Evolutionary conservation across 345 rosid genomes (phyloP).

Genomic region (Aquilaria yunnanensis): DNA sequence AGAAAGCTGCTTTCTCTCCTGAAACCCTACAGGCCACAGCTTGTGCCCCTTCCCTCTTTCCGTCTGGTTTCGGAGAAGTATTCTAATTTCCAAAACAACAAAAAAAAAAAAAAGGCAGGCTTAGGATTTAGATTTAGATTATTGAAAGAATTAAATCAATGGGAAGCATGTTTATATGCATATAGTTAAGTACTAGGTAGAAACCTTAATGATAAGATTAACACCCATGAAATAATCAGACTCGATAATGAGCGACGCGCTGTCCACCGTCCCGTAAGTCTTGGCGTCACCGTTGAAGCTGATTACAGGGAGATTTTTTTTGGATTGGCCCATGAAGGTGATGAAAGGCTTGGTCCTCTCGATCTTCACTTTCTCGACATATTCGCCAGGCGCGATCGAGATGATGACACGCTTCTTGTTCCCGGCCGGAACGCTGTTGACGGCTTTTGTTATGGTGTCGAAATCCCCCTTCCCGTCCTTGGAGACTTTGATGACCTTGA

Average conservation of each 20-base stretch:
- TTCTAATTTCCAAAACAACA: conserved; percentile 21
- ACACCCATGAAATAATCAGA: conserved; percentile 57
- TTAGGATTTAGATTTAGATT: background rate
- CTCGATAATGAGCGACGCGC: conserved; percentile 50
- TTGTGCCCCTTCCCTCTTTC: conserved; percentile 25
- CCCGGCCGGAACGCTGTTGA: conserved; percentile 34
- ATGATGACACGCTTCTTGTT: conserved; percentile 48
- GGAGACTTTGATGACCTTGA: conserved; percentile 31
- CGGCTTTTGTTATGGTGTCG: conserved; percentile 45
- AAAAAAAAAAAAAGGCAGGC: background rate
- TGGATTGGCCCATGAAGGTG: conserved; percentile 43
- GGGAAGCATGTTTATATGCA: no score
- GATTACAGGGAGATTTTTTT: conserved; percentile 21
- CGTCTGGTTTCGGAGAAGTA: conserved; percentile 38
- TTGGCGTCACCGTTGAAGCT: conserved; percentile 37
- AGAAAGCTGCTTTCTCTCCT: conserved; percentile 42
- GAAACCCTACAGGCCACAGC: conserved; percentile 39
- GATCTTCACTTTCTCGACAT: conserved; percentile 52
- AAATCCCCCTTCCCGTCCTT: conserved; percentile 47
- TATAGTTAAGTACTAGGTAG: conserved; percentile 24
- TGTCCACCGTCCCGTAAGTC: conserved; percentile 51
- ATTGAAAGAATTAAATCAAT: background rate
- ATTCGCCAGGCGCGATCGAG: conserved; percentile 37
- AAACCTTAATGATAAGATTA: conserved; percentile 23
- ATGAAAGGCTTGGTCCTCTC: conserved; percentile 39